A percentile compares a stretch with the other conserved stretches of the same genome.
These are phyloP conservation scores for Aspergillus biplanus DNA, from an alignment of 495 filamentous ascomycete genomes.

Conservation along the genomic window DNA sequence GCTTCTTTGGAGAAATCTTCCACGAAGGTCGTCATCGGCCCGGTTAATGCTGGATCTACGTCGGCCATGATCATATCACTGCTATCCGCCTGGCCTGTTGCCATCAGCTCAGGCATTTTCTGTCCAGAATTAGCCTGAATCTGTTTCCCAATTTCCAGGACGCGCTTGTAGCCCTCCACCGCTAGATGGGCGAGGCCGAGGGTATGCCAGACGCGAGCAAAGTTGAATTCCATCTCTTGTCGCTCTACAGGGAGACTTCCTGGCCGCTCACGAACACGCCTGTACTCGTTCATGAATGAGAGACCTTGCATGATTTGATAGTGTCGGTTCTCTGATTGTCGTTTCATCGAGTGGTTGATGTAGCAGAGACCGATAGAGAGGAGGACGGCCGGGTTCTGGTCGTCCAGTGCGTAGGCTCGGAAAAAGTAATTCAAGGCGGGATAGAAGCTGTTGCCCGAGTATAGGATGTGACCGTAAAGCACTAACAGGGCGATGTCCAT, in stretches of 20 bases:
- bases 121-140: slow-evolving; percentile 35
- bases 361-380: slow-evolving; percentile 72
- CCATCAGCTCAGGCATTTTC: slow-evolving; percentile 25
- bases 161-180: slow-evolving; percentile 70
- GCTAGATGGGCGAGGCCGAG: slow-evolving; percentile 81
- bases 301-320: slow-evolving; percentile 83
- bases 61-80: slow-evolving; percentile 36
- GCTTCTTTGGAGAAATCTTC: slow-evolving; percentile 76
- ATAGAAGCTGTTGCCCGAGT: slow-evolving; percentile 74
- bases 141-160: slow-evolving; percentile 49
- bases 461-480: slow-evolving; percentile 87
- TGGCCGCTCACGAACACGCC: slow-evolving; percentile 53
- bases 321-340: slow-evolving; percentile 87
- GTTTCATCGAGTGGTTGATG: slow-evolving; percentile 82
- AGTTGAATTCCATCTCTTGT: slow-evolving; percentile 90
- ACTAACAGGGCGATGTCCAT: slow-evolving; percentile 78
- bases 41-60: slow-evolving; percentile 19
- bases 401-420: slow-evolving; percentile 79
- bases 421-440: slow-evolving; percentile 90
- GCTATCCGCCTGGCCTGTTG: slow-evolving; percentile 14
- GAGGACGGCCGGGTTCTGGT: slow-evolving; percentile 73
- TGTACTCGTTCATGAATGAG: slow-evolving; percentile 79
- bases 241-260: slow-evolving; percentile 48
- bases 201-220: slow-evolving; percentile 78
- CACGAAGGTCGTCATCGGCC: slow-evolving; percentile 26